These are phyloP conservation scores for Alloteropsis semialata DNA, from an alignment of 176 grass and related monocot genomes.

Conservation along the genomic window DNA sequence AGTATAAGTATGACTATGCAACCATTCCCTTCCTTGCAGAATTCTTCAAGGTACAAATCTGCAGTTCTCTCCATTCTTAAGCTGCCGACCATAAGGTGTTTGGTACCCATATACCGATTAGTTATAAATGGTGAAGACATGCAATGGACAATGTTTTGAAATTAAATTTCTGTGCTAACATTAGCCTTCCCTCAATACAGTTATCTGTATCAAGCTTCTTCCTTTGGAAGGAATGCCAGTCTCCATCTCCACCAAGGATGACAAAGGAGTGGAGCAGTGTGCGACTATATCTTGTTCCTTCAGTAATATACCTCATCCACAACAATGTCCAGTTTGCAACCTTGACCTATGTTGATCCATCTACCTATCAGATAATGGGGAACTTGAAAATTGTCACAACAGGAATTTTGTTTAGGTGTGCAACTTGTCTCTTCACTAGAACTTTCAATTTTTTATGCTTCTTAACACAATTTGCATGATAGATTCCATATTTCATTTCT, in stretches of 20 bases:
- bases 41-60: constrained; percentile 69
- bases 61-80: constrained; percentile 5
- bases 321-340: constrained; percentile 96
- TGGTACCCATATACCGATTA: background rate
- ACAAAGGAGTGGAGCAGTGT: constrained; percentile 88
- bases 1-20: constrained; percentile 86
- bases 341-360: constrained; percentile 90
- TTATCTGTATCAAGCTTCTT: constrained; percentile 73
- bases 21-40: constrained; percentile 95
- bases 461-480: background rate
- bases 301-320: constrained; percentile 90
- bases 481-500: background rate
- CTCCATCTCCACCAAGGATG: constrained; percentile 71
- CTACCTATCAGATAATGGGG: constrained; percentile 98
- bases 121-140: background rate
- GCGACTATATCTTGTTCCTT: constrained; percentile 75
- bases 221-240: constrained; percentile 81
- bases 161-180: constrained; percentile 1
- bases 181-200: constrained; percentile 43
- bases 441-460: constrained; percentile 11
- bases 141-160: background rate
- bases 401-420: constrained; percentile 89
- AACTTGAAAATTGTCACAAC: constrained; percentile 99
- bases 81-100: background rate
- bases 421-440: constrained; percentile 8